Base-by-base conservation (phyloP, 2,329 filamentous ascomycete genomes). In the Neobulgaria alba region DNA sequence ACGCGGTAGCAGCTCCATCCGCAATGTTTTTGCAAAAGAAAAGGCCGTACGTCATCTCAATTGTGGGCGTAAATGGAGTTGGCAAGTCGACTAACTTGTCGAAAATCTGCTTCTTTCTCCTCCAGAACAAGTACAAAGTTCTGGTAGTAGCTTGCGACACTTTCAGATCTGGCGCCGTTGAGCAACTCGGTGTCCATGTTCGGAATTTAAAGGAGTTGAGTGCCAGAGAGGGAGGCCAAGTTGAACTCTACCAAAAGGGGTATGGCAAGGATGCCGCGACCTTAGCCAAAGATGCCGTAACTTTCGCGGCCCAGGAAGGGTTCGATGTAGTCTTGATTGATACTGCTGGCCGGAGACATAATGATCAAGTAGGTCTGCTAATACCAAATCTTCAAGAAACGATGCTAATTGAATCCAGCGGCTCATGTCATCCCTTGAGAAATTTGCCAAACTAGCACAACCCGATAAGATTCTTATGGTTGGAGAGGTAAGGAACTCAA, bases 401-500 rank as follows among this genome's bases (percentile, higher is more conserved):
- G 2, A 12, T 29, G 23, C 50, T 54, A 39, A 54, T 44, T 18
- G 18, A 31, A 15, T 26, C 23, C 39, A 57, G 61, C 79, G 92
- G 5, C 77, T 98, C 47, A 98, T 98, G 93, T 92, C 85, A 10
- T 90, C 84, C 3, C 72, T 98, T 26, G 92, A 96, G 64, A 98
- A 96, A 60, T 98, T 98, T 61, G 90, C 87, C 48, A 94, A 95
- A 61, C 84, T 96, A 55, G 92, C 92, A 1, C 79, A 90, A 50
- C 93, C 93, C 1, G 90, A 98, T 65, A 96, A 98, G 72, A 95
- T 98, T 50, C 78, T 98, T 60, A 96, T 98, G 89, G 92, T 98
- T 78, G 48, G 83, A 84, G 63, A 57, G 39, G 53, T 55, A 50
- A 37, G 49, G 36, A 17, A 37, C n/a, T 5, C n/a, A 26, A 10